A percentile compares a stretch with the other conserved stretches of the same genome.
Conservation (phyloP, 768 basidiomycete genomes). For the Hygrophoropsis aurantiaca region DNA sequence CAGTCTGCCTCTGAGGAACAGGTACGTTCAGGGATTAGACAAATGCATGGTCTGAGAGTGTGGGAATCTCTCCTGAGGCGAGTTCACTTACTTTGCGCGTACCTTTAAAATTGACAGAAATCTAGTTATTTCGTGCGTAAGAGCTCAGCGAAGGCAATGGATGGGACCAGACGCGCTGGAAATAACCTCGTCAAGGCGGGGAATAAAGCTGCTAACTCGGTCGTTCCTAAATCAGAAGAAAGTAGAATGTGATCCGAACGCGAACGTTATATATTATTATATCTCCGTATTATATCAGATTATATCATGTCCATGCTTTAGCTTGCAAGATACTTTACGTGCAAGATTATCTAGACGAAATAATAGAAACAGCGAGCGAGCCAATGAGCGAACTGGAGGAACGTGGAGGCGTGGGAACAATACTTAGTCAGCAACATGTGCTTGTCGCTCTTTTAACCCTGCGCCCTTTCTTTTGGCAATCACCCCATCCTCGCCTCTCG, state of each 20-base stretch:
- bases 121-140: slow-evolving; percentile 49
- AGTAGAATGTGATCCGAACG: background rate
- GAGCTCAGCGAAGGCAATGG: slow-evolving; percentile 35
- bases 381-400: too few species aligned
- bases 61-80: slow-evolving; percentile 56
- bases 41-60: slow-evolving; percentile 54
- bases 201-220: slow-evolving; percentile 4
- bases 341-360: background rate
- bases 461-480: slow-evolving; percentile 31
- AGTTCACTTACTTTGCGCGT: slow-evolving; percentile 11
- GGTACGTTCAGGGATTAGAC: slow-evolving; percentile 36
- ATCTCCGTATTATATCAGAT: too few species aligned
- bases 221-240: background rate
- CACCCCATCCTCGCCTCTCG: slow-evolving; percentile 25
- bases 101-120: background rate
- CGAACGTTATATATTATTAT: too few species aligned
- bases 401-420: slow-evolving; percentile 23
- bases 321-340: slow-evolving; percentile 7
- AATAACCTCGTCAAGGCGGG: background rate
- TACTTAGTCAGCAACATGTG: slow-evolving; percentile 34
- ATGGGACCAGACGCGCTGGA: slow-evolving; percentile 12
- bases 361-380: too few species aligned
- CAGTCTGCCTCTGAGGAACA: slow-evolving; percentile 63
- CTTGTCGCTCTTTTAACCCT: slow-evolving; percentile 40
- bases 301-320: too few species aligned